Conservation (phyloP, 345 rosid species). For the Turritis glabra region DNA sequence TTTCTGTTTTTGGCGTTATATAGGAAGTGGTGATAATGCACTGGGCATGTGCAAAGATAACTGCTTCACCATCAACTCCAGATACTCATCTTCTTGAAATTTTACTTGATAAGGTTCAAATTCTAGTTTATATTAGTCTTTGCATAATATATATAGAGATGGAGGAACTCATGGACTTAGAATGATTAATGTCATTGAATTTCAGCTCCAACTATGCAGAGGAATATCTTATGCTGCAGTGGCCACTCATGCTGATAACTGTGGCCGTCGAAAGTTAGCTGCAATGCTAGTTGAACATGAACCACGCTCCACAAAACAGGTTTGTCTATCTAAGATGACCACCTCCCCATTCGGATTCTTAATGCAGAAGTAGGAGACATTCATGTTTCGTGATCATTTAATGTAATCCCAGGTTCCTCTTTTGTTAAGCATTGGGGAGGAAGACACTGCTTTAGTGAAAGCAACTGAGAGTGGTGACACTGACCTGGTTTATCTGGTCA, state of each 20-base stretch:
- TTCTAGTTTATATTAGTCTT: conserved; percentile 5
- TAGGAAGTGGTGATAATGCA: conserved; percentile 99
- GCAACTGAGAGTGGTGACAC: conserved; percentile 97
- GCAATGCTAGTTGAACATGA: conserved; percentile 98
- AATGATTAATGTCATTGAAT: conserved; percentile 29
- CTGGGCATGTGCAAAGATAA: conserved; percentile 96
- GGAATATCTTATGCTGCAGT: conserved; percentile 98
- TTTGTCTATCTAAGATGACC: conserved; percentile 19
- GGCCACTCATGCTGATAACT: conserved; percentile 98
- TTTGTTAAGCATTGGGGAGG: conserved; percentile 90
- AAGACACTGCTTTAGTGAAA: conserved; percentile 88
- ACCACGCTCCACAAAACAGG: conserved; percentile 96
- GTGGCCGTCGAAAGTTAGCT: conserved; percentile 86
- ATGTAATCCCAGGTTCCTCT: conserved; percentile 74
- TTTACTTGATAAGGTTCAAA: conserved; percentile 86
- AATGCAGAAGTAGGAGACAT: not conserved
- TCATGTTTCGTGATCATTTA: conserved; percentile 5
- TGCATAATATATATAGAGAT: not conserved
- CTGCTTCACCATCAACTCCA: conserved; percentile 85
- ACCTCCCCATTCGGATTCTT: not conserved
- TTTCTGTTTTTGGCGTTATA: conserved; percentile 23
- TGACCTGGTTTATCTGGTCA: conserved; percentile 92
- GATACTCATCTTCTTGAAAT: conserved; percentile 85
- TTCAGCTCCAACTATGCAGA: conserved; percentile 85
- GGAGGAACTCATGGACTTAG: conserved; percentile 11